Percentiles rank a stretch among this genome's conserved stretches.
These are phyloP conservation scores for Papiliotrema laurentii DNA, from an alignment of 1,284 basidiomycete species.

Conservation along the genomic window DNA sequence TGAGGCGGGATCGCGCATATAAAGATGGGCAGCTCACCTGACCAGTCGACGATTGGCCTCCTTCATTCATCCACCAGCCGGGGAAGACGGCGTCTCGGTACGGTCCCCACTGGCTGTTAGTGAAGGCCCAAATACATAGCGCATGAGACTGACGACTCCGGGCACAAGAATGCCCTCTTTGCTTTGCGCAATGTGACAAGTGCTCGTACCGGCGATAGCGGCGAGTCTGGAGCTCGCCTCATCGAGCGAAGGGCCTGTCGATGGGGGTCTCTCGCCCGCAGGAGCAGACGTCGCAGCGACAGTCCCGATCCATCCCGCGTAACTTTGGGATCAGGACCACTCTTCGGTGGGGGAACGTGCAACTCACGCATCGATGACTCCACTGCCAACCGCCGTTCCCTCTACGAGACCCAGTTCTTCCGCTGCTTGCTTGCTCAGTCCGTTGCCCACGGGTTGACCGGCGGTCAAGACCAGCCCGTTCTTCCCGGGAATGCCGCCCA, in stretches of 20 bases:
- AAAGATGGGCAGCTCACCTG: slow-evolving; percentile 54
- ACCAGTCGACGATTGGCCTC: slow-evolving; percentile 97
- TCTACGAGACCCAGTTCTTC: slow-evolving; percentile 76
- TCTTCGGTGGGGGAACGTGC: no score
- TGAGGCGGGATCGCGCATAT: neutral
- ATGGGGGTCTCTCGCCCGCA: slow-evolving; percentile 47
- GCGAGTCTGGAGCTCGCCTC: slow-evolving; percentile 80
- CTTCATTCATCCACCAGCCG: slow-evolving; percentile 99
- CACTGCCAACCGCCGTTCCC: slow-evolving; percentile 92
- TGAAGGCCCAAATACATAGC: no score
- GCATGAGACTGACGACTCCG: slow-evolving; percentile 52
- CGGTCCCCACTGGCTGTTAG: slow-evolving; percentile 72
- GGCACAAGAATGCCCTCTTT: slow-evolving; percentile 77
- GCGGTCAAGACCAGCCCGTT: slow-evolving; percentile 72
- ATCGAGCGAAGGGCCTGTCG: slow-evolving; percentile 54
- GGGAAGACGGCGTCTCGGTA: slow-evolving; percentile 80
- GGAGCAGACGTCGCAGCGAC: slow-evolving; percentile 71
- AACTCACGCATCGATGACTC: slow-evolving; percentile 85
- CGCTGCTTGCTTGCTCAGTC: slow-evolving; percentile 73
- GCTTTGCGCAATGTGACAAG: slow-evolving; percentile 86
- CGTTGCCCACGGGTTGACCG: slow-evolving; percentile 82
- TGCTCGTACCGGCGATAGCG: slow-evolving; percentile 91
- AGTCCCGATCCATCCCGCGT: slow-evolving; percentile 98
- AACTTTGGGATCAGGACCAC: no score
- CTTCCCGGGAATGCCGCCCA: slow-evolving; percentile 65